Evolutionary conservation across 768 basidiomycete genomes (phyloP).

Genomic region (Leccinum variicolor): DNA sequence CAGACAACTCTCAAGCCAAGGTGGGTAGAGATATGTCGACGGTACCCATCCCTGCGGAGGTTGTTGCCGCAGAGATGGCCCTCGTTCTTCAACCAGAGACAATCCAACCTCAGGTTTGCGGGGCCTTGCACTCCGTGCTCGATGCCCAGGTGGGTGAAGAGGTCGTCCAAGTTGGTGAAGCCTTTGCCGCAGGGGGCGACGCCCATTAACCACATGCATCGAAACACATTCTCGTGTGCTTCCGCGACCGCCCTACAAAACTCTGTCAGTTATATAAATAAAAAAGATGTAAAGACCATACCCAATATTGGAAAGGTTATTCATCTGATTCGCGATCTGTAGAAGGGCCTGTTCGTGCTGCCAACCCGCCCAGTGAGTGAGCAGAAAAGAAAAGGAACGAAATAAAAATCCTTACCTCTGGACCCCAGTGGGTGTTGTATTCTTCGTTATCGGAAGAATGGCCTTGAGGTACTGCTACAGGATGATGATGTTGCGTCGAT

Average conservation of each 20-base stretch:
- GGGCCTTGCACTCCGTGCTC: not conserved
- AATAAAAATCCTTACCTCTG: not conserved
- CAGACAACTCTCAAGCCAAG: not conserved
- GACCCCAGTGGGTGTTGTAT: not conserved
- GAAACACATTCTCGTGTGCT: not conserved
- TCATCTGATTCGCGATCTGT: not conserved
- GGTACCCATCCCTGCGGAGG: not conserved
- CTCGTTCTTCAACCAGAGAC: not conserved
- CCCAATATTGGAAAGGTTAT: not conserved
- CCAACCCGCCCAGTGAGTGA: not conserved
- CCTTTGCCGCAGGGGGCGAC: not conserved
- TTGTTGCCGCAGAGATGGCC: not conserved
- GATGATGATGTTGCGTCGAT: not conserved
- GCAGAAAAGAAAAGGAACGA: not conserved
- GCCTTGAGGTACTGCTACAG: not conserved
- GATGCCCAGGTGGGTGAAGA: not conserved
- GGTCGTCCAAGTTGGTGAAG: not conserved
- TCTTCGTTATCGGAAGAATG: not conserved
- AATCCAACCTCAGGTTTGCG: not conserved
- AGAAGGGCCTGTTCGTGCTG: not conserved
- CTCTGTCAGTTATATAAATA: not conserved
- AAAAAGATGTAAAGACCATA: not conserved
- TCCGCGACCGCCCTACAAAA: not conserved
- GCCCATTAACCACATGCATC: not conserved
- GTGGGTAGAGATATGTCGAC: not conserved